Base-by-base conservation (phyloP, 306 rosid genomes). In the Cyamopsis tetragonoloba region DNA sequence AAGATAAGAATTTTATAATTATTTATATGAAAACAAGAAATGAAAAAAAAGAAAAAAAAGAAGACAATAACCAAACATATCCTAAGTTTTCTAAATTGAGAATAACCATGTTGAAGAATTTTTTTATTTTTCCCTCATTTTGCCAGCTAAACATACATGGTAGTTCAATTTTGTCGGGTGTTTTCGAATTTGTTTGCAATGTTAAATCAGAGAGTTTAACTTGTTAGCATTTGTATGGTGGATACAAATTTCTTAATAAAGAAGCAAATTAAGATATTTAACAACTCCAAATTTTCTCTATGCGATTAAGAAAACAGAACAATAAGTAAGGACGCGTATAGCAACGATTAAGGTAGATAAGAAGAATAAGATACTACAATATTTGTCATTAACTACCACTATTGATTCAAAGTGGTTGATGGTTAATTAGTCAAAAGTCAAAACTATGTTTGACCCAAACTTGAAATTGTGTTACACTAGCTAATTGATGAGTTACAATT, bases 391-490 rank as follows among this genome's bases (percentile, higher is more conserved):
- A 1, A n/a, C 5, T 14, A 18, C 0, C 10, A 34, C 22, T 31
- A 13, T 42, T 46, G 62, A n/a, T n/a, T 32, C 3, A 15, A 30
- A 60, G 42, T 62, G 18, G 76, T 68, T 60, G 71, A 54, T 51
- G 7, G 43, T 51, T 69, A n/a, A n/a, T n/a, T n/a, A 28, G 66
- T 69, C 38, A 76, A 61, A 24, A 26, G 7, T n/a, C n/a, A n/a
- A n/a, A n/a, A n/a, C n/a, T n/a, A 24, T 4, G 38, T 27, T 75
- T 47, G 74, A 66, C 30, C 12, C 3, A 24, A n/a, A 39, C 17
- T 31, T 13, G 31, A 55, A 56, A 17, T n/a, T 12, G 35, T 43
- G 18, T n/a, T n/a, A n/a, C n/a, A n/a, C n/a, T n/a, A n/a, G n/a
- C n/a, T n/a, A n/a, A n/a, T n/a, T n/a, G 30, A 15, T 47, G 20